Percentiles rank a stretch among this genome's conserved stretches.
Conservation (phyloP, 805 yeast species). For the Metschnikowia sp. region DNA sequence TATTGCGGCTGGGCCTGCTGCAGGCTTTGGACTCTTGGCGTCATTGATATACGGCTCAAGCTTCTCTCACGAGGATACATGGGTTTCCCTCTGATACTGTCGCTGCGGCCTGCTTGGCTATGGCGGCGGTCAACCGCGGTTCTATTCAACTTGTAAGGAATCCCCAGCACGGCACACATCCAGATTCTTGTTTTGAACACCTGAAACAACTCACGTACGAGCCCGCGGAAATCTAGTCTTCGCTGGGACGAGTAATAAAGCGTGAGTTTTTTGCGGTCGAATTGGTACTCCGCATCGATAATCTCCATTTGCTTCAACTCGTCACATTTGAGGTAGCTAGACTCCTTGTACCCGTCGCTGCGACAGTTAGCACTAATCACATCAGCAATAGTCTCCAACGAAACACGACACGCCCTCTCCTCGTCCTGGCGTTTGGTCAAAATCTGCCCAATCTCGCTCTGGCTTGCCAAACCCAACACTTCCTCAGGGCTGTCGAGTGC, state of each 20-base stretch:
- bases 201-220: slow-evolving; percentile 70
- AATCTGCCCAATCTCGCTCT: slow-evolving; percentile 58
- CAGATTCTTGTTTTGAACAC: slow-evolving; percentile 78
- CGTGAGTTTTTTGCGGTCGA: slow-evolving; percentile 73
- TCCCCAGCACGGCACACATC: slow-evolving; percentile 67
- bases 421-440: slow-evolving; percentile 62
- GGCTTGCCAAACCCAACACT: slow-evolving; percentile 59
- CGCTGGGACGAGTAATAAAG: slow-evolving; percentile 54
- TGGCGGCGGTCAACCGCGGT: not conserved
- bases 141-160: slow-evolving; percentile 24
- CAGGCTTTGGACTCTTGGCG: not conserved
- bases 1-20: not conserved
- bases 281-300: slow-evolving; percentile 76
- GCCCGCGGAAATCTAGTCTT: slow-evolving; percentile 68
- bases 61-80: not conserved
- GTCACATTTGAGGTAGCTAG: slow-evolving; percentile 2
- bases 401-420: slow-evolving; percentile 56
- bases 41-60: not conserved
- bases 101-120: not conserved
- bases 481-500: slow-evolving; percentile 50
- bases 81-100: not conserved
- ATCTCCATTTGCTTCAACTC: slow-evolving; percentile 51
- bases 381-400: slow-evolving; percentile 49
- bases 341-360: slow-evolving; percentile 7
- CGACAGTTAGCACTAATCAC: slow-evolving; percentile 11